Evolutionary conservation across 2,329 filamentous ascomycete species (phyloP).

Genomic region (Rasamsonia emersonii): DNA sequence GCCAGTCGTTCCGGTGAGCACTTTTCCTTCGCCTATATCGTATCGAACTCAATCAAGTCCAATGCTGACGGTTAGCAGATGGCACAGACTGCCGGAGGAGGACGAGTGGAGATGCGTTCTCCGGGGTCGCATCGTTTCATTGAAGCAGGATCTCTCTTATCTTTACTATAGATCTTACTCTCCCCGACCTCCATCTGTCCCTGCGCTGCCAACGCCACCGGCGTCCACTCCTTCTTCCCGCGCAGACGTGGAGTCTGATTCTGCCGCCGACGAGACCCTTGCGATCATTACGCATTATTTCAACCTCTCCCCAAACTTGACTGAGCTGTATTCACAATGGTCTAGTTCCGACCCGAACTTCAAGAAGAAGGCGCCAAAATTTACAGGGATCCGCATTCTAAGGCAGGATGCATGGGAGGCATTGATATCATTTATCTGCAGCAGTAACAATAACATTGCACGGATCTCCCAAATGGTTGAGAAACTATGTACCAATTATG

Average conservation of each 20-base stretch:
- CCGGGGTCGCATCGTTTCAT: slow-evolving; percentile 71
- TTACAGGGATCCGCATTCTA: slow-evolving; percentile 84
- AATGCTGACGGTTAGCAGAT: no score
- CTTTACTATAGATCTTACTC: slow-evolving; percentile 72
- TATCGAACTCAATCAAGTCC: no score
- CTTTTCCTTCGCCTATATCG: no score
- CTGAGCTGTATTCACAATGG: slow-evolving; percentile 76
- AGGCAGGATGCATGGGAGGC: slow-evolving; percentile 96
- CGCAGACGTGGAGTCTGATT: slow-evolving; percentile 19
- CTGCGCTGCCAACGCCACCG: slow-evolving; percentile 18
- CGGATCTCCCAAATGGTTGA: slow-evolving; percentile 95
- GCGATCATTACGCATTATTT: slow-evolving; percentile 75
- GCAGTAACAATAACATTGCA: slow-evolving; percentile 95
- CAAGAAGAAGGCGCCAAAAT: slow-evolving; percentile 73
- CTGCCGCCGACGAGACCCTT: slow-evolving; percentile 56
- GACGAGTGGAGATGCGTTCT: slow-evolving; percentile 89
- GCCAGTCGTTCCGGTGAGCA: slow-evolving; percentile 72
- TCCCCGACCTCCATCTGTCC: slow-evolving; percentile 18
- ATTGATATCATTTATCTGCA: slow-evolving; percentile 90
- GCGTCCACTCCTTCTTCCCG: slow-evolving; percentile 30
- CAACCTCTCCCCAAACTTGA: slow-evolving; percentile 70
- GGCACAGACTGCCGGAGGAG: slow-evolving; percentile 64
- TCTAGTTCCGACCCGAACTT: slow-evolving; percentile 80
- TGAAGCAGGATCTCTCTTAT: slow-evolving; percentile 71
- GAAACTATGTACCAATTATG: slow-evolving; percentile 82